Percentiles rank a stretch among this genome's conserved stretches.
These are phyloP conservation scores for Malbranchea zuffiana DNA, from an alignment of 2,329 filamentous ascomycete genomes.

Conservation along the genomic window DNA sequence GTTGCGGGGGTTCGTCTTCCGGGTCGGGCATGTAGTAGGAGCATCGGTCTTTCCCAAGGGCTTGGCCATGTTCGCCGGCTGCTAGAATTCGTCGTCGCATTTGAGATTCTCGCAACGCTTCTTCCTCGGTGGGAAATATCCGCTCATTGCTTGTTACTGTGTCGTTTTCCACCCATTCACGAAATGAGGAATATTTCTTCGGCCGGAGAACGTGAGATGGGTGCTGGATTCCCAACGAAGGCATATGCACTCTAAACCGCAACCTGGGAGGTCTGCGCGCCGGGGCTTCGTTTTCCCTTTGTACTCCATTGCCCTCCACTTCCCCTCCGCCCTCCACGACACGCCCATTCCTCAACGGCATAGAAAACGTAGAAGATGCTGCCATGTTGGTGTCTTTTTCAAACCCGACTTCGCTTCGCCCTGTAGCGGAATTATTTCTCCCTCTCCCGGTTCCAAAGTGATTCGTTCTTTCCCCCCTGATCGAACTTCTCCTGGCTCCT, in stretches of 20 bases:
- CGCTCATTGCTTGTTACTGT: constrained; percentile 36
- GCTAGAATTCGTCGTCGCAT: constrained; percentile 59
- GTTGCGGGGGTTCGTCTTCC: constrained; percentile 60
- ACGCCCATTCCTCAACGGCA: background rate
- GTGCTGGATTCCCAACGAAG: constrained; percentile 40
- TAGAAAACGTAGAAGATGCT: no score
- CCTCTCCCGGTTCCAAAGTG: no score
- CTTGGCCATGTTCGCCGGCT: constrained; percentile 62
- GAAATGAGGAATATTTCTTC: constrained; percentile 41
- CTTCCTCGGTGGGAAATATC: constrained; percentile 44
- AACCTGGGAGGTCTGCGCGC: constrained; percentile 25
- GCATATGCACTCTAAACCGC: constrained; percentile 42
- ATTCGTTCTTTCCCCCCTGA: no score
- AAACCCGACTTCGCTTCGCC: no score
- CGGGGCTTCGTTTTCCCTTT: constrained; percentile 10
- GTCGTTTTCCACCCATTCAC: constrained; percentile 54
- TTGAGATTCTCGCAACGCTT: constrained; percentile 56
- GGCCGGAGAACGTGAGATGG: constrained; percentile 40
- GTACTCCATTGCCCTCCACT: background rate
- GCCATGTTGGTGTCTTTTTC: no score
- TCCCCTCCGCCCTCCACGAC: background rate
- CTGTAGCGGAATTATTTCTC: no score
- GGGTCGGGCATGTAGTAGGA: constrained; percentile 63
- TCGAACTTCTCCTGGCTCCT: no score
- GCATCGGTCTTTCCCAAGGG: constrained; percentile 60